Evolutionary conservation across 306 rosid genomes (phyloP), one percentile per base, ranked within the genome.

Genomic region (Pterocarpus santalinus): DNA sequence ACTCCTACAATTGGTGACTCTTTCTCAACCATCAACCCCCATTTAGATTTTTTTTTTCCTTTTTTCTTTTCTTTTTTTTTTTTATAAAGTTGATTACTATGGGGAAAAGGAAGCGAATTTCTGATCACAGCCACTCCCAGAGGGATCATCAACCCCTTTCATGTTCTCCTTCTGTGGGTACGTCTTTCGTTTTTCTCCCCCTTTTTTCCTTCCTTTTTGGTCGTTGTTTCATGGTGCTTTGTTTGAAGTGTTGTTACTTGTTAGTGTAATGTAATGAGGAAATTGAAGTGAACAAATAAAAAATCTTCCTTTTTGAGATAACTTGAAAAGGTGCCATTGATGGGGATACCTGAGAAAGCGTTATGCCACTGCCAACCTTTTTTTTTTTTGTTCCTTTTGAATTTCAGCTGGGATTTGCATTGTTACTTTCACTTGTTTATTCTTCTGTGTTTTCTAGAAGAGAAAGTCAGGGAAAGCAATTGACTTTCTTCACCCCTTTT

Each of bases 101-200:
- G 95, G 90, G 90, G 41, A 92, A 90, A 85, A 81, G 87, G 63
- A 94, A 92, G 86, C 91, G 87, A 64, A 77, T 73, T 71, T 87
- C 89, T 78, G 88, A 91, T 86, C 94, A 83, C n/a, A 67, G 44
- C 66, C 83, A 82, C 34, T 57, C 68, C 65, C 85, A 84, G 16
- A 75, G 69, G 80, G 86, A 90, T 72, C 89, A 73, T 53, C 88
- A 60, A 38, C 86, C 87, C 32, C 46, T 38, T 70, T 69, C 71
- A 0, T 72, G 82, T 88, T 82, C 87, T 71, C 77, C 79, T 72
- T 69, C 92, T 46, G 22, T 85, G 7, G 97, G 98, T 91, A 86
- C 13, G 65, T 61, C 32, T 32, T n/a, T 32, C 11, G 0, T 16
- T 8, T 13, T 44, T 65, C 13, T 9, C 0, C 62, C 5, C 10